phyloP scores from a whole-genome alignment of 2,329 filamentous ascomycete genomes.

The Triangularia setosa region DNA sequence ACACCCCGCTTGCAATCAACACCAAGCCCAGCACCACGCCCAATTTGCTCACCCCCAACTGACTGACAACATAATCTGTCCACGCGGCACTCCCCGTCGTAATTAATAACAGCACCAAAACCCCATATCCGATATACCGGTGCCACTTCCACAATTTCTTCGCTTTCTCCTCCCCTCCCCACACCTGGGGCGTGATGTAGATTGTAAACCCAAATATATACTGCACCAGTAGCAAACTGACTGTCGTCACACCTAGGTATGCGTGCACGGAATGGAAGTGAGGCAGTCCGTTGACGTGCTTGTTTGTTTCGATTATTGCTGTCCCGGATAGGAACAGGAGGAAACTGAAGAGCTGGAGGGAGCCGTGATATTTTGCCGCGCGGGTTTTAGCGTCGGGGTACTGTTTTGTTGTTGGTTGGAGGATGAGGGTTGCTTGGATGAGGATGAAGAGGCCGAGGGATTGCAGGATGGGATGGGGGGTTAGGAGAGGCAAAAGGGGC shows the following conservation, averaged over 20 bases:
- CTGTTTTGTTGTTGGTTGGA: constrained; percentile 71
- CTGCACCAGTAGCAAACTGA: constrained; percentile 67
- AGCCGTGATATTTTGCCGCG: constrained; percentile 61
- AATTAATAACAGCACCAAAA: constrained; percentile 66
- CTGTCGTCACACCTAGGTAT: constrained; percentile 74
- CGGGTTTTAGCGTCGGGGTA: constrained; percentile 66
- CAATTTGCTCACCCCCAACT: constrained; percentile 73
- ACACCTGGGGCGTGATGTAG: constrained; percentile 69
- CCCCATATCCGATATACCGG: constrained; percentile 68
- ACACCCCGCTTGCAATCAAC: constrained; percentile 66
- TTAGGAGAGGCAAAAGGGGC: constrained; percentile 69
- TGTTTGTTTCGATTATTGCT: constrained; percentile 78
- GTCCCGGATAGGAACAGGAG: constrained; percentile 61
- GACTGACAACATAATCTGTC: constrained; percentile 68
- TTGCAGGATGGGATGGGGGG: constrained; percentile 74
- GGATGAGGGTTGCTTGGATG: constrained; percentile 73
- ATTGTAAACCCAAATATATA: constrained; percentile 77
- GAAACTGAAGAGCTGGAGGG: constrained; percentile 64
- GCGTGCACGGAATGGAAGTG: constrained; percentile 82
- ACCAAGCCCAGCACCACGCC: constrained; percentile 62
- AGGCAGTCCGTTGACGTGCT: constrained; percentile 59
- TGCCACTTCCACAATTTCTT: constrained; percentile 91
- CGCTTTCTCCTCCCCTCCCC: constrained; percentile 74
- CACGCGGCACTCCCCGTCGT: constrained; percentile 72
- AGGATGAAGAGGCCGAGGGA: constrained; percentile 67